Evolutionary conservation across 768 basidiomycete genomes (phyloP), one percentile per base, ranked within the genome.

Genomic region (Pleurotus pulmonarius): DNA sequence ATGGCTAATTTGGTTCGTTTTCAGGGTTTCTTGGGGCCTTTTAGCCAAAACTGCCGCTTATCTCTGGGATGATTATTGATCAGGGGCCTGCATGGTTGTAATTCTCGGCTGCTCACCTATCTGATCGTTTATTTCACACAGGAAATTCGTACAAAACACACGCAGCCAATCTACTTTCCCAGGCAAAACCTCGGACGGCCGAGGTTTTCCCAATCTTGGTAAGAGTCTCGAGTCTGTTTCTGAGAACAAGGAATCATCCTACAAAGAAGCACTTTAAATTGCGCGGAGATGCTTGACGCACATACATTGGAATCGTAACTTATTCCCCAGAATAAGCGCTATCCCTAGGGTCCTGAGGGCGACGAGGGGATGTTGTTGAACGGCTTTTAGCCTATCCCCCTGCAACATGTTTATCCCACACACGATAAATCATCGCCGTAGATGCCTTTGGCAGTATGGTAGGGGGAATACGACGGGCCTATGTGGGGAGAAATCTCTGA

Each of bases 101-200:
- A 55, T 34, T 55, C 45, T 55, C 13, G 54, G 16, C 41, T 44
- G 54, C 16, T 20, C 15, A 55, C 20, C 43, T 46, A 46, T 46
- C 34, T 45, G 26, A 22, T 46, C 37, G 24, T 46, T 44, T 24
- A 11, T 11, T 55, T 55, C 54, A 37, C 54, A 55, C 54, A 45
- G 16, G 16, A 13, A 45, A 16, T 16, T 48, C n/a, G 29, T 24
- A n/a, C 16, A 15, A 29, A 45, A 55, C 54, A 45, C 45, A 55
- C 54, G 43, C 25, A 48, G 22, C 24, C 22, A 16, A 24, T 24
- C 45, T 13, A 26, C 24, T 55, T 46, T 55, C 59, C 59, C 57
- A 61, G 63, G 65, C 55, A 63, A 68, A 70, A 65, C 59, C 58
- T 65, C 64, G 67, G 64, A 18, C 49, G 48, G 55, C 67, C 67